These are phyloP conservation scores for Pontederia crassipes DNA, from an alignment of 176 grass and related monocot genomes.

Conservation along the genomic window DNA sequence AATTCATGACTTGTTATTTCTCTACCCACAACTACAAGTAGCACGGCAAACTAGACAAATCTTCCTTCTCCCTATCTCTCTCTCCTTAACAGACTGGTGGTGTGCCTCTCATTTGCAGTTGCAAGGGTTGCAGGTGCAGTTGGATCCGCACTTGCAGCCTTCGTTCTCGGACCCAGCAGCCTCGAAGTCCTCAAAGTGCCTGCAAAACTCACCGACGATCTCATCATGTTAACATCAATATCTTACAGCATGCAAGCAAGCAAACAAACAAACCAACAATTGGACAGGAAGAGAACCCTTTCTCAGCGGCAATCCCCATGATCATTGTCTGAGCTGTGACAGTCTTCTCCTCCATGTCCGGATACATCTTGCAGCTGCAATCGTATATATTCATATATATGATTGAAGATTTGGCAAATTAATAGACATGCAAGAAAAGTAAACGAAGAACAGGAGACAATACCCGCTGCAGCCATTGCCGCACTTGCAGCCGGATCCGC, in stretches of 20 bases:
- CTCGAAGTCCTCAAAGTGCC: not conserved
- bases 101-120: not conserved
- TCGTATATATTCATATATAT: not conserved
- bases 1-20: not conserved
- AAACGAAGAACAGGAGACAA: not conserved
- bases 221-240: not conserved
- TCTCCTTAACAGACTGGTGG: not conserved
- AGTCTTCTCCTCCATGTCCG: not conserved
- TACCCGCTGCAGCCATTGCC: not conserved
- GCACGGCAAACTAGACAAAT: not conserved
- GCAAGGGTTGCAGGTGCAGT: constrained; percentile 2
- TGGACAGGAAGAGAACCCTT: not conserved
- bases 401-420: not conserved
- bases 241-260: not conserved
- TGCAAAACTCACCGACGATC: not conserved
- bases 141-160: constrained; percentile 5
- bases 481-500: not conserved
- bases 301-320: not conserved
- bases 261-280: not conserved
- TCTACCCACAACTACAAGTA: not conserved
- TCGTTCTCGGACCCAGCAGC: not conserved
- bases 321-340: not conserved
- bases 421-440: not conserved
- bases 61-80: not conserved
- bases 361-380: constrained; percentile 2